These are phyloP conservation scores for Backusella australiensis DNA, from an alignment of 192 early-diverging fungal genomes.

Conservation along the genomic window DNA sequence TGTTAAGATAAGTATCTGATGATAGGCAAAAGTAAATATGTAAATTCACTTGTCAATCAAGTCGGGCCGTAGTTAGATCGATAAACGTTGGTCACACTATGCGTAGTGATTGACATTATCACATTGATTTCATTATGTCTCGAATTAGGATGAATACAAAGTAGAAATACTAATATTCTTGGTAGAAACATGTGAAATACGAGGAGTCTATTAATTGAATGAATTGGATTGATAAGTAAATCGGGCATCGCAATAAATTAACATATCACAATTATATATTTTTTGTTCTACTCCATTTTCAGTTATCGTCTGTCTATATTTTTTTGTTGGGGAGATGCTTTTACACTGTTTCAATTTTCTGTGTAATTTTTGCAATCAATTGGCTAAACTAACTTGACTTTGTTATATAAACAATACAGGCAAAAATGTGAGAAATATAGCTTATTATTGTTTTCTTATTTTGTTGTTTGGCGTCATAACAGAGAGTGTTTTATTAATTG, in stretches of 20 bases:
- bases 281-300: constrained; percentile 2
- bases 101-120: background rate
- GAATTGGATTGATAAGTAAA: background rate
- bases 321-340: background rate
- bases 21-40: background rate
- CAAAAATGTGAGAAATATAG: background rate
- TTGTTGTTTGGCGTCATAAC: background rate
- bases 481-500: background rate
- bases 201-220: background rate
- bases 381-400: background rate
- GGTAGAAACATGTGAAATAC: background rate
- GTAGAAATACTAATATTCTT: background rate
- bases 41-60: background rate
- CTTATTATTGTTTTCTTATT: background rate
- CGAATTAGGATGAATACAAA: background rate
- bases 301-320: background rate
- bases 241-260: background rate
- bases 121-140: constrained; percentile 1
- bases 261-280: background rate
- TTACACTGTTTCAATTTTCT: background rate
- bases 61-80: background rate
- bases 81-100: background rate
- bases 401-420: background rate
- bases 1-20: background rate
- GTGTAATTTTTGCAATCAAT: background rate